Conservation (phyloP, 1,139 yeast genomes). For the Blastobotrys petasosporus region DNA sequence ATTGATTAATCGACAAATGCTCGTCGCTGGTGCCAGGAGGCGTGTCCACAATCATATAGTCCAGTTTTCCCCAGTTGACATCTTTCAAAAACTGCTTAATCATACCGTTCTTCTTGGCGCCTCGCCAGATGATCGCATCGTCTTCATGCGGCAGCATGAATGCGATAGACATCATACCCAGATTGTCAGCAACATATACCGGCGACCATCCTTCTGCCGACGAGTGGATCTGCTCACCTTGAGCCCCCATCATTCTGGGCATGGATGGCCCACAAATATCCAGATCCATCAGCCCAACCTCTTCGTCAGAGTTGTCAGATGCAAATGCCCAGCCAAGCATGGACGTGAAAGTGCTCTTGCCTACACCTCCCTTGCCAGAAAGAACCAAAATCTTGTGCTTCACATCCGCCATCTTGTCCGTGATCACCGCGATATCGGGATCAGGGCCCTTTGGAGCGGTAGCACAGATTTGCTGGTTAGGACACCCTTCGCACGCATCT, state of each 20-base stretch:
- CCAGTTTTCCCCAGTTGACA: conserved; percentile 93
- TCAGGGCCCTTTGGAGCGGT: conserved; percentile 86
- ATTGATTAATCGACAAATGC: conserved; percentile 83
- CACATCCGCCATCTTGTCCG: conserved; percentile 57
- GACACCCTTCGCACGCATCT: conserved; percentile 92
- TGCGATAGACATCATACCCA: conserved; percentile 93
- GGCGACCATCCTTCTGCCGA: conserved; percentile 96
- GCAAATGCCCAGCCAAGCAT: conserved; percentile 96
- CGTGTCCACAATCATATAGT: conserved; percentile 86
- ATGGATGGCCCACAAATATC: conserved; percentile 98
- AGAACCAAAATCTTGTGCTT: conserved; percentile 80
- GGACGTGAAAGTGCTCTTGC: conserved; percentile 91
- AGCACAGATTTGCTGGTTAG: conserved; percentile 85
- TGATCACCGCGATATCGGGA: conserved; percentile 82
- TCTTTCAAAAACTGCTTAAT: conserved; percentile 92
- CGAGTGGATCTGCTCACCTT: conserved; percentile 78
- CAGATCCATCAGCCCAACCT: conserved; percentile 93
- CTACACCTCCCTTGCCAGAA: conserved; percentile 98
- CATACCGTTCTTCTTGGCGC: conserved; percentile 86
- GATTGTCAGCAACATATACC: conserved; percentile 88
- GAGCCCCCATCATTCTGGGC: conserved; percentile 92
- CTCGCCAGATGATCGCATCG: conserved; percentile 95
- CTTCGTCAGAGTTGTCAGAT: conserved; percentile 79
- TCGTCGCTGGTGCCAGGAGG: conserved; percentile 99
- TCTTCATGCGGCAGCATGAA: conserved; percentile 93